Conservation (phyloP, 1,284 basidiomycete species). For the Meripilus lineatus region DNA sequence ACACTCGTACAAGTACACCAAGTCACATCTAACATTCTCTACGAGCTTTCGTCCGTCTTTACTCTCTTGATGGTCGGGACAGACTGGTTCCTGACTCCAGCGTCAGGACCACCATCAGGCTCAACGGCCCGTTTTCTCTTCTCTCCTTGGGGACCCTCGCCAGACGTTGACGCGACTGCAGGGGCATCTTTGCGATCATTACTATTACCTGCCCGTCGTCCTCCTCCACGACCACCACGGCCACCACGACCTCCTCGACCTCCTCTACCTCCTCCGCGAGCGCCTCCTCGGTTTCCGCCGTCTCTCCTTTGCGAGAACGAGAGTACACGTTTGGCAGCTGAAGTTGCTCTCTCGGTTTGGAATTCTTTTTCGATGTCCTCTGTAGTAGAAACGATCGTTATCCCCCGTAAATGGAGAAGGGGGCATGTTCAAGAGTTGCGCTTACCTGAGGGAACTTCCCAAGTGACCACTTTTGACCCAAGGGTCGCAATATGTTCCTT, state of each 20-base stretch:
- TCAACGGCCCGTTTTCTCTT: slow-evolving; percentile 73
- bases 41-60: slow-evolving; percentile 42
- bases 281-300: slow-evolving; percentile 35
- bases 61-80: slow-evolving; percentile 63
- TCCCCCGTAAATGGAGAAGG: background rate
- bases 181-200: slow-evolving; percentile 20
- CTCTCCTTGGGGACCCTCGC: slow-evolving; percentile 40
- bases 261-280: slow-evolving; percentile 38
- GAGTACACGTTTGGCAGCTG: slow-evolving; percentile 48
- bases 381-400: slow-evolving; percentile 17
- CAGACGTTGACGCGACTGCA: slow-evolving; percentile 9
- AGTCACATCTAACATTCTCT: background rate
- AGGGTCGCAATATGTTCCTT: slow-evolving; percentile 58
- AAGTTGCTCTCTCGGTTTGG: slow-evolving; percentile 66
- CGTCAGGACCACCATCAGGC: slow-evolving; percentile 67
- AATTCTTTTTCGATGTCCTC: slow-evolving; percentile 64
- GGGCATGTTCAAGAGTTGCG: background rate
- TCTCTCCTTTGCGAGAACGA: slow-evolving; percentile 24
- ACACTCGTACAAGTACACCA: background rate
- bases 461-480: slow-evolving; percentile 55
- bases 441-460: slow-evolving; percentile 58
- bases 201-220: slow-evolving; percentile 22
- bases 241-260: slow-evolving; percentile 40
- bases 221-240: slow-evolving; percentile 26
- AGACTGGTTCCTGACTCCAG: slow-evolving; percentile 54